A percentile compares a stretch with the other conserved stretches of the same genome.
phyloP scores from a whole-genome alignment of 202 grass and related monocot species.

The Schoenoplectus tabernaemontani region DNA sequence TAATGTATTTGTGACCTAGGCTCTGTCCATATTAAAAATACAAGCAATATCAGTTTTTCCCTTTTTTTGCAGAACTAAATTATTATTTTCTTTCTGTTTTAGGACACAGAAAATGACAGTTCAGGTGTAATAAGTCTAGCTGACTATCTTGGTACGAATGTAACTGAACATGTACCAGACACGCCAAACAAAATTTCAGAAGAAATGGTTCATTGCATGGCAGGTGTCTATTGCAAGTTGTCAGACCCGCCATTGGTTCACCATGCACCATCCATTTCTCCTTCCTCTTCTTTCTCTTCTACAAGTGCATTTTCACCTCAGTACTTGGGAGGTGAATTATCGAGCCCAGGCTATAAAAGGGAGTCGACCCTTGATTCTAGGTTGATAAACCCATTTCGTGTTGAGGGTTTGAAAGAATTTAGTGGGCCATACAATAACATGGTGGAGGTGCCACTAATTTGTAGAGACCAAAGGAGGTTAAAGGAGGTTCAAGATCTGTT shows the following conservation, averaged over 20 bases:
- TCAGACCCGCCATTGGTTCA: conserved; percentile 71
- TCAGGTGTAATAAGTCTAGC: conserved; percentile 74
- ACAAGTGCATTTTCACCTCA: conserved; percentile 59
- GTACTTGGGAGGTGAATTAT: conserved; percentile 50
- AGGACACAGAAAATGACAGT: conserved; percentile 62
- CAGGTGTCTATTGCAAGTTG: conserved; percentile 68
- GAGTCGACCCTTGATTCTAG: conserved; percentile 62
- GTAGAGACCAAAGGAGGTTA: conserved; percentile 44
- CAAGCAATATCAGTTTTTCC: neutral
- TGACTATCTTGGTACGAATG: conserved; percentile 75
- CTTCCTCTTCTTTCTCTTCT: conserved; percentile 68
- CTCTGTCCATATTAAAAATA: neutral
- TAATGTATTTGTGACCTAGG: neutral
- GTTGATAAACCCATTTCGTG: conserved; percentile 82
- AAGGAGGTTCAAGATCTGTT: conserved; percentile 69
- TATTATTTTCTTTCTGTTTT: conserved; percentile 23
- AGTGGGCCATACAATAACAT: conserved; percentile 76
- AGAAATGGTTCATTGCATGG: conserved; percentile 93
- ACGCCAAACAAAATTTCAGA: conserved; percentile 85
- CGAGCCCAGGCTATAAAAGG: conserved; percentile 52
- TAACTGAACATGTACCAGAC: conserved; percentile 71
- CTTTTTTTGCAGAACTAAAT: neutral
- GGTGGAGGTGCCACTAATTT: conserved; percentile 78
- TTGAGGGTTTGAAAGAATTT: conserved; percentile 73
- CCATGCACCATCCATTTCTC: conserved; percentile 57